Evolutionary conservation across 1,139 yeast genomes (phyloP).

Genomic region (Casaregolazyma lundiana): DNA sequence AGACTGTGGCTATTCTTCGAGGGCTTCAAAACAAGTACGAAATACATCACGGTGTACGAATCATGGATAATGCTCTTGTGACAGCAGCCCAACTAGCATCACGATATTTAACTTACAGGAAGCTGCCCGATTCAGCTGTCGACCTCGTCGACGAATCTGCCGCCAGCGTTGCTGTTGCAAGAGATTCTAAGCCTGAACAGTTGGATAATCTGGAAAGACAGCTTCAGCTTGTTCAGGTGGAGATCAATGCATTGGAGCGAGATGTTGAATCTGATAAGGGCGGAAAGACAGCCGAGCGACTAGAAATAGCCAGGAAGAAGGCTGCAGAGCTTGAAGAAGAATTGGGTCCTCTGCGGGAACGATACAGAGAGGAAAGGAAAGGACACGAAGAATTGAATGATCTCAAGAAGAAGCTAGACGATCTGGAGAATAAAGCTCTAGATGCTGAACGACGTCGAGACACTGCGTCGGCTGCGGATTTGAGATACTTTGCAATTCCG

Average conservation of each 20-base stretch:
- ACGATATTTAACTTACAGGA: constrained; percentile 89
- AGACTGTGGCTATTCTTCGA: constrained; percentile 92
- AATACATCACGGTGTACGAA: constrained; percentile 96
- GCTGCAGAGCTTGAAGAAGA: constrained; percentile 83
- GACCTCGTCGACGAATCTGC: constrained; percentile 96
- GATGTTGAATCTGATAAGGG: constrained; percentile 75
- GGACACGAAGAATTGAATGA: constrained; percentile 88
- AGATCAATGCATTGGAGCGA: constrained; percentile 93
- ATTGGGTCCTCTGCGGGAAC: constrained; percentile 77
- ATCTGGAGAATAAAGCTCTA: constrained; percentile 82
- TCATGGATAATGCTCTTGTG: constrained; percentile 90
- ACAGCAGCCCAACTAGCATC: constrained; percentile 94
- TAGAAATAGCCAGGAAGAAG: constrained; percentile 69
- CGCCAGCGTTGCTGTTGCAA: constrained; percentile 95
- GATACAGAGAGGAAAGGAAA: constrained; percentile 81
- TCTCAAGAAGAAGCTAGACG: constrained; percentile 87
- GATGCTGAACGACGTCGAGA: constrained; percentile 98
- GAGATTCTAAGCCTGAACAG: constrained; percentile 97
- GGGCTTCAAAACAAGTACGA: constrained; percentile 96
- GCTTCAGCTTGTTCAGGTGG: constrained; percentile 85
- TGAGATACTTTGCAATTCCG: constrained; percentile 94
- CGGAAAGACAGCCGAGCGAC: constrained; percentile 77
- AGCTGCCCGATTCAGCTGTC: constrained; percentile 96
- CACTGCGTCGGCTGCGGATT: constrained; percentile 90
- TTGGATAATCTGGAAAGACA: constrained; percentile 90